Evolutionary conservation across 495 filamentous ascomycete genomes (phyloP).

Genomic region (Patellaria atrata): DNA sequence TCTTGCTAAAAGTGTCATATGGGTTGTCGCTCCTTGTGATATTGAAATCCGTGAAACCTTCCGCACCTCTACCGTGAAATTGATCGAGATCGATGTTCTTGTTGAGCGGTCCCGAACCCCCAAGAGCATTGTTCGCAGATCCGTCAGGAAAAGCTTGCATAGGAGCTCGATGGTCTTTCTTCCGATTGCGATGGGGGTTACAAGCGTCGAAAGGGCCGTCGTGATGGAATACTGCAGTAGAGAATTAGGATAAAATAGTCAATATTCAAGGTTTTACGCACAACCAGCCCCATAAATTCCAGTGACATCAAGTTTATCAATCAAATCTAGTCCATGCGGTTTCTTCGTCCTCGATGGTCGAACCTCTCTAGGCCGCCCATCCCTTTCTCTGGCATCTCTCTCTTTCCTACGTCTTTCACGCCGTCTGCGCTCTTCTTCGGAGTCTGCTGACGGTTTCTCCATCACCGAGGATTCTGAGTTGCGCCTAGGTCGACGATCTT

Average conservation of each 20-base stretch:
- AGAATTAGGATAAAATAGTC: constrained; percentile 1
- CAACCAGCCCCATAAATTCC: constrained; percentile 91
- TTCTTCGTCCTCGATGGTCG: constrained; percentile 34
- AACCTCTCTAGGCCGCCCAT: constrained; percentile 37
- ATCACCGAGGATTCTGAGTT: constrained; percentile 91
- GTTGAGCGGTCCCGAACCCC: constrained; percentile 75
- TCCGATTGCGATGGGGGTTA: constrained; percentile 88
- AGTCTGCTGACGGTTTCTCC: constrained; percentile 45
- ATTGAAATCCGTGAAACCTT: constrained; percentile 68
- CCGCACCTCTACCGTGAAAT: constrained; percentile 67
- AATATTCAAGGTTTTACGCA: constrained; percentile 34
- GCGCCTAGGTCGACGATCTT: constrained; percentile 48
- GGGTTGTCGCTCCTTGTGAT: constrained; percentile 27
- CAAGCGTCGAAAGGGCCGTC: constrained; percentile 97
- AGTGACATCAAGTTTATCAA: constrained; percentile 94
- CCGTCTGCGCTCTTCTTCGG: constrained; percentile 62
- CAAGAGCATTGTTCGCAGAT: constrained; percentile 81
- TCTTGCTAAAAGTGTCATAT: constrained; percentile 6
- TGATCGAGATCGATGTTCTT: constrained; percentile 66
- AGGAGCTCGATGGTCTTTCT: constrained; percentile 66
- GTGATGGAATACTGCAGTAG: constrained; percentile 78
- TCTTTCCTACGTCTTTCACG: constrained; percentile 65
- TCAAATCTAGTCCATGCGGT: constrained; percentile 66
- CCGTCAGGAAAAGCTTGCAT: constrained; percentile 94
- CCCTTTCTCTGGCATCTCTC: constrained; percentile 45